These are phyloP conservation scores for Sindora glabra DNA, from an alignment of 306 rosid genomes.

Conservation along the genomic window DNA sequence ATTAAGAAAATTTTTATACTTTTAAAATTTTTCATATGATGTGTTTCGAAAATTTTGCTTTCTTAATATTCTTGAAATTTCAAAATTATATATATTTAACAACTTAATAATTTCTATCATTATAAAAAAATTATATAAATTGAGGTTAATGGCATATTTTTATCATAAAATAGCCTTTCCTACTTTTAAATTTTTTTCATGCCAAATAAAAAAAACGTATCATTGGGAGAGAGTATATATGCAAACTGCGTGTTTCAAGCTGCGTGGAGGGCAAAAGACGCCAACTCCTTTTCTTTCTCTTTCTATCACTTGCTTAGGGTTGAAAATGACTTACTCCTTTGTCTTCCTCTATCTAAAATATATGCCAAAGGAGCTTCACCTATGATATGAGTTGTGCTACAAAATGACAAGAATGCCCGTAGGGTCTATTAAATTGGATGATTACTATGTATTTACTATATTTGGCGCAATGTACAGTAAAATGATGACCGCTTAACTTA, in stretches of 20 bases:
- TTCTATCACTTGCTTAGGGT: conserved; percentile 26
- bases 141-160: no score
- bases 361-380: conserved; percentile 15
- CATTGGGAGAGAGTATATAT: conserved; percentile 35
- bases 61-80: no score
- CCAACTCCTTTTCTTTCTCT: conserved; percentile 30
- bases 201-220: no score
- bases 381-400: background rate
- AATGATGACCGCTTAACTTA: background rate
- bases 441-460: background rate
- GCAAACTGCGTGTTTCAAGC: conserved; percentile 80
- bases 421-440: background rate
- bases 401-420: conserved; percentile 24
- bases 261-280: conserved; percentile 98
- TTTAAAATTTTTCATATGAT: no score
- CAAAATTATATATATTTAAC: no score
- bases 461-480: background rate
- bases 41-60: no score
- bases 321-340: conserved; percentile 48
- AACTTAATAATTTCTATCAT: no score
- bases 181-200: no score
- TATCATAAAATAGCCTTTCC: no score
- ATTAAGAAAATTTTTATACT: no score
- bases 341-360: conserved; percentile 18
- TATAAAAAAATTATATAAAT: no score